phyloP scores from a whole-genome alignment of 768 basidiomycete species.

The Suillus clintonianus region DNA sequence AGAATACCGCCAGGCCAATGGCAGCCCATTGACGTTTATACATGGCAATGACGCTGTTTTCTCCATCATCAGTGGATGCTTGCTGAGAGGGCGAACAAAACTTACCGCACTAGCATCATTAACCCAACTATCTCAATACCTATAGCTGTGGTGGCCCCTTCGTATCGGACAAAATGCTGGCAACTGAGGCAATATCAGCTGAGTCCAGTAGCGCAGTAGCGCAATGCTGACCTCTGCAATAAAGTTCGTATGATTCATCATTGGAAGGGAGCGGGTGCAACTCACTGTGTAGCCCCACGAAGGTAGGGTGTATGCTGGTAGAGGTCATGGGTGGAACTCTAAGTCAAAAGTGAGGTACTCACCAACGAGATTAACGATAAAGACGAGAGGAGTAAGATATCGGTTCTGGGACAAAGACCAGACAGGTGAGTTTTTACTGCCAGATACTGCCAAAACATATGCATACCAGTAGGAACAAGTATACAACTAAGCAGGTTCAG shows the following conservation, averaged over 20 bases:
- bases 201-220: slow-evolving; percentile 1
- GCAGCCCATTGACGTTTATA: slow-evolving; percentile 9
- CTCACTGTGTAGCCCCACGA: slow-evolving; percentile 8
- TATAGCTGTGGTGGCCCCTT: slow-evolving; percentile 47
- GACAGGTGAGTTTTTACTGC: neutral
- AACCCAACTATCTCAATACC: slow-evolving; percentile 40
- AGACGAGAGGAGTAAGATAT: slow-evolving; percentile 65
- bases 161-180: slow-evolving; percentile 49
- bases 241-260: slow-evolving; percentile 6
- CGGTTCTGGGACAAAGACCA: slow-evolving; percentile 47
- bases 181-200: slow-evolving; percentile 33
- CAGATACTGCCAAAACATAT: neutral
- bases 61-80: neutral
- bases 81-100: neutral
- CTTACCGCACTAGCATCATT: slow-evolving; percentile 49
- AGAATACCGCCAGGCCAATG: slow-evolving; percentile 8
- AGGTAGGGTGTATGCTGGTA: slow-evolving; percentile 17
- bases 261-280: neutral
- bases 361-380: slow-evolving; percentile 56
- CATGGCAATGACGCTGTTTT: slow-evolving; percentile 18
- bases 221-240: neutral
- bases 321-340: neutral
- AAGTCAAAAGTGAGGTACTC: slow-evolving; percentile 2
- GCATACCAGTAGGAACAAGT: slow-evolving; percentile 37
- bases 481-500: slow-evolving; percentile 25